phyloP scores from a whole-genome alignment of 2,329 filamentous ascomycete species.

The Thermothelomyces thermophilus region DNA sequence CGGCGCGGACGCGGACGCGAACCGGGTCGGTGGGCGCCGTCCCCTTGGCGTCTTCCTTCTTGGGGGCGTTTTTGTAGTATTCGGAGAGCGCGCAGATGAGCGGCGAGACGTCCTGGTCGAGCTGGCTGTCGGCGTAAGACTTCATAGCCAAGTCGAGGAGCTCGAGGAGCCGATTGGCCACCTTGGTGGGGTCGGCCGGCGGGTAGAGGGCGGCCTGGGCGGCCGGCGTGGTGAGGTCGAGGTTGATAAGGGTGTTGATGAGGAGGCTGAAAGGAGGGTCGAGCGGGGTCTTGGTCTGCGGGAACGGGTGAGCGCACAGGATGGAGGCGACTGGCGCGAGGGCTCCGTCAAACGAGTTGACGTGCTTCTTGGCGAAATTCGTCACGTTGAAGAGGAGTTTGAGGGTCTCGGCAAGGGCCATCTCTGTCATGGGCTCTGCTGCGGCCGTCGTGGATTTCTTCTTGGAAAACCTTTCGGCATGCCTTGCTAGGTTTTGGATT shows the following conservation, averaged over 20 bases:
- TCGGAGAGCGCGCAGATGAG: constrained; percentile 67
- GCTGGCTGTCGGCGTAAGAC: constrained; percentile 57
- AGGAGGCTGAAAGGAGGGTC: constrained; percentile 65
- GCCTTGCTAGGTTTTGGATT: constrained; percentile 61
- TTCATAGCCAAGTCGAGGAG: constrained; percentile 63
- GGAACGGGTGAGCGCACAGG: constrained; percentile 52
- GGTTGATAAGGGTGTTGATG: constrained; percentile 74
- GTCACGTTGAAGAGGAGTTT: constrained; percentile 88
- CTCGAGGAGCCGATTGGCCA: constrained; percentile 59
- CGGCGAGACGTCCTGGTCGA: constrained; percentile 65
- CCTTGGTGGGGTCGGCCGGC: constrained; percentile 48
- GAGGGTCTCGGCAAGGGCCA: constrained; percentile 76
- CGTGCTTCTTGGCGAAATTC: constrained; percentile 60
- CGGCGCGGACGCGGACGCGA: constrained; percentile 54
- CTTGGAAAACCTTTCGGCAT: constrained; percentile 45
- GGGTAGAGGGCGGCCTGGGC: constrained; percentile 59
- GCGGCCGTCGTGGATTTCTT: constrained; percentile 28
- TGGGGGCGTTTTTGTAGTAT: constrained; percentile 63
- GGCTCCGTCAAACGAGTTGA: constrained; percentile 56
- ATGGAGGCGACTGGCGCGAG: constrained; percentile 66
- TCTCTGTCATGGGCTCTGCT: constrained; percentile 58
- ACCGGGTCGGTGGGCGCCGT: constrained; percentile 24
- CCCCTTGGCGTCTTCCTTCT: constrained; percentile 20
- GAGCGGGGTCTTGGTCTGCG: constrained; percentile 50
- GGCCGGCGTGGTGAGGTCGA: constrained; percentile 58